Percentiles rank a stretch among this genome's conserved stretches.
These are phyloP conservation scores for Phaeomoniella chlamydospora DNA, from an alignment of 2,329 filamentous ascomycete genomes.

Conservation along the genomic window DNA sequence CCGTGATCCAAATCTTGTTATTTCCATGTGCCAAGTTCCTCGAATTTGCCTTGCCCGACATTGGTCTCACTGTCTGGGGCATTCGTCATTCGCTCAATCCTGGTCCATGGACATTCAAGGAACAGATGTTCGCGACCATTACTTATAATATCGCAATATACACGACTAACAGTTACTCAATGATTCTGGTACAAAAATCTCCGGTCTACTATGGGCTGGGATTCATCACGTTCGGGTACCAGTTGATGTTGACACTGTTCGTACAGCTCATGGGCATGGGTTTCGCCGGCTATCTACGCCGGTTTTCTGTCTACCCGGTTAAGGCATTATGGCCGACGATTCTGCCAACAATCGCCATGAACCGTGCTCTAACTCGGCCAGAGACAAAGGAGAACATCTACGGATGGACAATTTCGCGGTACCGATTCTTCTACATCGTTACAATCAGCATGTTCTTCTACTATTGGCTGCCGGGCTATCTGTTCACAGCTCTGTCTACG, in stretches of 20 bases:
- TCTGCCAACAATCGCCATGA: conserved; percentile 22
- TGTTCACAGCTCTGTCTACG: conserved; percentile 15
- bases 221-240: conserved; percentile 20
- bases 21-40: conserved; percentile 29
- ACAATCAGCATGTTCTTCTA: conserved; percentile 17
- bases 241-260: conserved; percentile 21
- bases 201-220: conserved; percentile 25
- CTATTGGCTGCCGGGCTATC: conserved; percentile 20
- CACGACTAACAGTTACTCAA: conserved; percentile 28
- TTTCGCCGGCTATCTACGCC: conserved; percentile 20
- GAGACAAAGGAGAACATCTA: conserved; percentile 8
- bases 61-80: conserved; percentile 22
- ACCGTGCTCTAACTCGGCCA: conserved; percentile 19
- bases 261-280: conserved; percentile 25
- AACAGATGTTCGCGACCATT: conserved; percentile 30
- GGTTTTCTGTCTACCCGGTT: conserved; percentile 23
- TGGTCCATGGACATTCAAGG: conserved; percentile 31
- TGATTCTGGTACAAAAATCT: conserved; percentile 23
- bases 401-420: conserved; percentile 25
- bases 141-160: conserved; percentile 36
- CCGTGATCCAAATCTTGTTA: conserved; percentile 37
- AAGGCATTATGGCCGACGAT: conserved; percentile 23
- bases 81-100: conserved; percentile 19
- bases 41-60: conserved; percentile 27
- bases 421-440: conserved; percentile 21